phyloP scores from a whole-genome alignment of 345 rosid species.

The Zanthoxylum bungeanum region DNA sequence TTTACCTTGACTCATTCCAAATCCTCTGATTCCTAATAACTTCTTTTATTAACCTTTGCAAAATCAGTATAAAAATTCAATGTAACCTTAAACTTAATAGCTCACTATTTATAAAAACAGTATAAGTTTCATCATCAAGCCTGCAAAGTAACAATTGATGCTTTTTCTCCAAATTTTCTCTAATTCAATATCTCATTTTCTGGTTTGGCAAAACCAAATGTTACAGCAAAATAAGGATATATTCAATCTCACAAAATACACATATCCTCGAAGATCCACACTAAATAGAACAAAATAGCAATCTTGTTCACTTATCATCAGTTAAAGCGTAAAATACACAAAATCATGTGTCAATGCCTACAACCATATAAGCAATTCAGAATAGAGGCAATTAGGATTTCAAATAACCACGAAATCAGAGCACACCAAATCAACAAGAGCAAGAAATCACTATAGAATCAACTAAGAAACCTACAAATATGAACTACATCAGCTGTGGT shows the following conservation, averaged over 20 bases:
- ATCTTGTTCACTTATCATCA: neutral
- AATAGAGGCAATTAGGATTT: neutral
- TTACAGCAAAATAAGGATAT: neutral
- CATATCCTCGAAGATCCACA: neutral
- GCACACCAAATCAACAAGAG: neutral
- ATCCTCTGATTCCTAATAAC: neutral
- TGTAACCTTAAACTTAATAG: neutral
- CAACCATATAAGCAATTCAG: neutral
- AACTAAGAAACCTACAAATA: constrained; percentile 69
- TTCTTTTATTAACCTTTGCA: neutral
- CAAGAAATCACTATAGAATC: constrained; percentile 9
- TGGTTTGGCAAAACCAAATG: too few species aligned
- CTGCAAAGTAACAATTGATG: neutral
- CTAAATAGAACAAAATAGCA: neutral
- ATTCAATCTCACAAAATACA: neutral
- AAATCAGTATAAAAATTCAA: neutral
- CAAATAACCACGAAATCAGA: neutral
- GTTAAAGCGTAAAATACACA: neutral
- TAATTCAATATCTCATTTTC: neutral
- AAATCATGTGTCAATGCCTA: neutral
- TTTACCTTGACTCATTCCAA: too few species aligned
- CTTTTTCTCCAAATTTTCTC: neutral
- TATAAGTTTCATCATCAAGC: neutral
- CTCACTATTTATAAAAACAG: neutral
- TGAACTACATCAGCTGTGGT: constrained; percentile 54